phyloP scores from a whole-genome alignment of 176 grass and related monocot species.

The Coix lacrymajobi region DNA sequence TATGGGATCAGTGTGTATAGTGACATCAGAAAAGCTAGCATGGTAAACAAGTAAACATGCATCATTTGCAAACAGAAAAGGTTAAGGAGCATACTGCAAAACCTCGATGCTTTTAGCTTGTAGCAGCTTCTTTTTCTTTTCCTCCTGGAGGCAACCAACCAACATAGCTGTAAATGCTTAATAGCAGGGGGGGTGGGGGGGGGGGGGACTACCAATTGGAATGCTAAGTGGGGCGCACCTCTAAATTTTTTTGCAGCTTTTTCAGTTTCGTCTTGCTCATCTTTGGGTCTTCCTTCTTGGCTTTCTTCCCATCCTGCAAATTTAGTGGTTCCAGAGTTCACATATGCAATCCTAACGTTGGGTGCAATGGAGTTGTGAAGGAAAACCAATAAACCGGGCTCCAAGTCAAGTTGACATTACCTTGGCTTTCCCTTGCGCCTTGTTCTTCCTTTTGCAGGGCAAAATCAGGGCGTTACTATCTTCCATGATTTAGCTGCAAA shows the following conservation, averaged over 20 bases:
- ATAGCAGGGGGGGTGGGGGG: background rate
- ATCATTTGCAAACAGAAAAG: constrained; percentile 7
- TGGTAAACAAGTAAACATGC: constrained; percentile 13
- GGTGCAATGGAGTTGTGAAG: background rate
- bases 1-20: background rate
- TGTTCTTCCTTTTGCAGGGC: constrained; percentile 66
- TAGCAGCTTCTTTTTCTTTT: constrained; percentile 68
- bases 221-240: constrained; percentile 46
- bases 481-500: constrained; percentile 40
- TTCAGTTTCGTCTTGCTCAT: constrained; percentile 84
- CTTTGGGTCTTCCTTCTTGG: constrained; percentile 42
- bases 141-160: constrained; percentile 47
- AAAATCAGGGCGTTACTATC: constrained; percentile 69
- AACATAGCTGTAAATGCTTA: background rate
- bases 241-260: constrained; percentile 69
- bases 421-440: constrained; percentile 55
- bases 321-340: background rate
- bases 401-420: constrained; percentile 23
- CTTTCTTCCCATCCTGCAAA: constrained; percentile 46
- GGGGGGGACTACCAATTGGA: too few species aligned
- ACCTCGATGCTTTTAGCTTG: constrained; percentile 65
- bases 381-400: background rate
- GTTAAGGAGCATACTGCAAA: constrained; percentile 57
- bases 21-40: background rate
- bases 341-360: background rate